These are phyloP conservation scores for Escallonia rubra DNA, from an alignment of 129 eudicot genomes.

Conservation along the genomic window DNA sequence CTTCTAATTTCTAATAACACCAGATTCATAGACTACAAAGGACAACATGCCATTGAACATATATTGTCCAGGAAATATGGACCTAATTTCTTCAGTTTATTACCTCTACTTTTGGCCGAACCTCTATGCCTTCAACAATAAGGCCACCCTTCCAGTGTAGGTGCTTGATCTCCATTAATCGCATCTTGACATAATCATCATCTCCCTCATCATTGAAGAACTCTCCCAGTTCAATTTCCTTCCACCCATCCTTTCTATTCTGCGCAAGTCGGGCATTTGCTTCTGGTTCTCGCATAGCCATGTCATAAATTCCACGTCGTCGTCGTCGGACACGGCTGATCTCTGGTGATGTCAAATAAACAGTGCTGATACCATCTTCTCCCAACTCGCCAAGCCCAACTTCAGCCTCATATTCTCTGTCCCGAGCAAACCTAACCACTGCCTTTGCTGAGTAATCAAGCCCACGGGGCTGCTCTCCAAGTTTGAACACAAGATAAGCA, in stretches of 20 bases:
- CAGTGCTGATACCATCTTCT: neutral
- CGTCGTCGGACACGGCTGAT: too few relatives aligned
- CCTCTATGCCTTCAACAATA: constrained; percentile 27
- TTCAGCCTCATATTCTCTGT: neutral
- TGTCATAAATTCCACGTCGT: neutral
- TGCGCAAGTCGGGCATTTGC: neutral
- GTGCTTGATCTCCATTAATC: constrained; percentile 4
- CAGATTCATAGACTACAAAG: too few relatives aligned
- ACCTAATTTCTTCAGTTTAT: too few relatives aligned
- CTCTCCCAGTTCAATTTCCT: constrained; percentile 15
- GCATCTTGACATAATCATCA: constrained; percentile 21
- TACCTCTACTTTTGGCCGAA: constrained; percentile 5
- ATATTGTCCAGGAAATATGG: too few relatives aligned
- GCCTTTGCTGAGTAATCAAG: constrained; percentile 11
- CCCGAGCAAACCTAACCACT: neutral
- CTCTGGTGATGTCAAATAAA: neutral
- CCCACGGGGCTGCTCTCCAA: constrained; percentile 13
- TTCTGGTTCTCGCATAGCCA: neutral
- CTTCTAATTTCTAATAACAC: too few relatives aligned
- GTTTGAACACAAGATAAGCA: constrained; percentile 28
- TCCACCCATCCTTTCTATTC: constrained; percentile 15
- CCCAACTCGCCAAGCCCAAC: too few relatives aligned
- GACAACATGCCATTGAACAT: too few relatives aligned
- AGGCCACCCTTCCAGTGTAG: constrained; percentile 21
- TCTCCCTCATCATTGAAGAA: constrained; percentile 3